phyloP scores from a whole-genome alignment of 768 basidiomycete species.

The Suillus occidentalis region DNA sequence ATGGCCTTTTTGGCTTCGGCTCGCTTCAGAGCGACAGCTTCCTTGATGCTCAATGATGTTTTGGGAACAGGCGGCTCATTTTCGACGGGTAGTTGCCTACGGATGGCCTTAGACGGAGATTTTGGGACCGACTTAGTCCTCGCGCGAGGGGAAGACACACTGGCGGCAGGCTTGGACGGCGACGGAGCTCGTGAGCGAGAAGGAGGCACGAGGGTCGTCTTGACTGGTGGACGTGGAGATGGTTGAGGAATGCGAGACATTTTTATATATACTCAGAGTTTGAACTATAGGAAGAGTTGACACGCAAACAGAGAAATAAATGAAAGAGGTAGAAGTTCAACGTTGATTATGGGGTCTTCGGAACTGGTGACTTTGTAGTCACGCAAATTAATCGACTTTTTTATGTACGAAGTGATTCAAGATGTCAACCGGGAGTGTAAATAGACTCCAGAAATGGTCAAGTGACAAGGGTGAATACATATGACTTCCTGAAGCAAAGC shows the following conservation, averaged over 20 bases:
- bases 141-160: conserved; percentile 27
- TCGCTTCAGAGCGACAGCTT: conserved; percentile 76
- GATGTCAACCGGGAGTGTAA: background rate
- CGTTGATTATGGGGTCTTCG: background rate
- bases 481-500: conserved; percentile 7
- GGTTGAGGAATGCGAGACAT: conserved; percentile 45
- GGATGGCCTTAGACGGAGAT: conserved; percentile 31
- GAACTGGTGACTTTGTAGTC: background rate
- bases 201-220: conserved; percentile 25
- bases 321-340: background rate
- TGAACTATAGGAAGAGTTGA: background rate
- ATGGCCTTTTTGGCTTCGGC: conserved; percentile 72
- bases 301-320: background rate
- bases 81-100: conserved; percentile 21
- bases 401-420: conserved; percentile 1
- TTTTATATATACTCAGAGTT: conserved; percentile 6
- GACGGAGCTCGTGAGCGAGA: conserved; percentile 34
- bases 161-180: conserved; percentile 29
- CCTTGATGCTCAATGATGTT: conserved; percentile 56
- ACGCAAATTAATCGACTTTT: background rate
- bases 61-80: conserved; percentile 32
- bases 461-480: background rate
- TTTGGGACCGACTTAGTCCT: conserved; percentile 40
- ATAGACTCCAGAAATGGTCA: background rate
- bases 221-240: conserved; percentile 34